Evolutionary conservation across 1,284 basidiomycete genomes (phyloP), one percentile per base, ranked within the genome.

Genomic region (Rhodotorula sp.): DNA sequence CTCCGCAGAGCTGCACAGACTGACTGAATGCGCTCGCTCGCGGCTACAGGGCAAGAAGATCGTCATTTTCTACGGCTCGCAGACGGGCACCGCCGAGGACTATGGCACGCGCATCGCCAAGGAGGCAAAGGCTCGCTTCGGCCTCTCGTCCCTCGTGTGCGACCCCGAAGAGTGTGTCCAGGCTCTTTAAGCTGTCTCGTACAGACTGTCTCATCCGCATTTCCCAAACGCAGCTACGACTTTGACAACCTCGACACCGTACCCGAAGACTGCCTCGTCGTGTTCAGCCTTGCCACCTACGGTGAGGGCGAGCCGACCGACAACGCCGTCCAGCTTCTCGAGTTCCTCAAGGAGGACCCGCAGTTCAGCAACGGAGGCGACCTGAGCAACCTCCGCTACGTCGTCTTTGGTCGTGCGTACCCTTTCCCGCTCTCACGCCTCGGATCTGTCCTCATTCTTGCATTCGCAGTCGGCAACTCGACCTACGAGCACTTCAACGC

Each of bases 251-350:
- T 99, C 75, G 95, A 98, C 82, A 86, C 90, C 81, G 81, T 98
- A 49, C 92, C 96, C 5, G 88, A 91, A 72, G 90, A 95, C 81
- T 90, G 87, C 77, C 90, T 89, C 54, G 92, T 89, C 70, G 88
- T 97, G 82, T 98, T 99, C 80, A 93, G 97, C 79, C 88, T 99
- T 88, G 96, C 96, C 41, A 98, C 96, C 19, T 99, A 99, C 80
- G 96, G 96, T 74, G 96, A 99, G 84, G 96, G 78, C 56, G 96
- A 99, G 82, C 97, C 96, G 34, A 99, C 96, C 25, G 96, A 99
- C 82, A 99, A 99, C 80, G 93, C 95, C n/a, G 92, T 97, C 49
- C 88, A 89, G 73, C 88, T 99, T 77, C 90, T 94, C 88, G 92
- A 97, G 81, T 94, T 93, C 82, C 81, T 99, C 72, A 86, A 89